phyloP scores from a whole-genome alignment of 169 alveolate genomes.

The Theileria annulata region DNA sequence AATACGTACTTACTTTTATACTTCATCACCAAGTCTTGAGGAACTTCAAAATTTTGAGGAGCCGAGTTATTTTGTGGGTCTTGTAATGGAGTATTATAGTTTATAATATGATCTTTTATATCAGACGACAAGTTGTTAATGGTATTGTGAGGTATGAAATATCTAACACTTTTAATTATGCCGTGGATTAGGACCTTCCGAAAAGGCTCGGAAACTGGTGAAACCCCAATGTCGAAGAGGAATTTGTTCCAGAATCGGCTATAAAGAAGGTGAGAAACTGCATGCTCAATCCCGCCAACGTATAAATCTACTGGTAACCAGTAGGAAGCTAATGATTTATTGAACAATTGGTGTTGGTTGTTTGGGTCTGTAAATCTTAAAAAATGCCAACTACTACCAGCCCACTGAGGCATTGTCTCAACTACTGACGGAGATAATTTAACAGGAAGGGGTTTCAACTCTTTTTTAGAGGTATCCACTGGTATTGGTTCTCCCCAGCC shows the following conservation, averaged over 20 bases:
- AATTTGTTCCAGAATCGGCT: conserved; percentile 90
- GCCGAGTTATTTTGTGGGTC: neutral
- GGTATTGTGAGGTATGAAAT: conserved; percentile 1
- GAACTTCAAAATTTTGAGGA: conserved; percentile 16
- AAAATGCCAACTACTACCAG: conserved; percentile 91
- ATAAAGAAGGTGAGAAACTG: conserved; percentile 89
- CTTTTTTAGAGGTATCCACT: conserved; percentile 51
- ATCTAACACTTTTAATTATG: conserved; percentile 73
- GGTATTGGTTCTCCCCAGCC: conserved; percentile 96
- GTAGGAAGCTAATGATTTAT: conserved; percentile 41
- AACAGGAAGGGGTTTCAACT: conserved; percentile 52
- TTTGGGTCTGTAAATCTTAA: conserved; percentile 83
- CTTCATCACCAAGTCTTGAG: conserved; percentile 21
- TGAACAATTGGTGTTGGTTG: conserved; percentile 65
- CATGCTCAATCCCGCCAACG: conserved; percentile 93
- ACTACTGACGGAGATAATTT: conserved; percentile 36
- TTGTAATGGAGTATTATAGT: neutral
- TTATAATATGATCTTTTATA: conserved; percentile 23
- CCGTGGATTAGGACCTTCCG: conserved; percentile 85
- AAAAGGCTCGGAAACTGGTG: conserved; percentile 85
- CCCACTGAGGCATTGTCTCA: conserved; percentile 93
- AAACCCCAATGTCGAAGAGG: conserved; percentile 76
- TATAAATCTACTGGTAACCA: conserved; percentile 94
- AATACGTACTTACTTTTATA: conserved; percentile 49
- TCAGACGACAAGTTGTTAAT: conserved; percentile 1